Conservation (phyloP, 345 rosid genomes). For the Boechera divaricarpa region DNA sequence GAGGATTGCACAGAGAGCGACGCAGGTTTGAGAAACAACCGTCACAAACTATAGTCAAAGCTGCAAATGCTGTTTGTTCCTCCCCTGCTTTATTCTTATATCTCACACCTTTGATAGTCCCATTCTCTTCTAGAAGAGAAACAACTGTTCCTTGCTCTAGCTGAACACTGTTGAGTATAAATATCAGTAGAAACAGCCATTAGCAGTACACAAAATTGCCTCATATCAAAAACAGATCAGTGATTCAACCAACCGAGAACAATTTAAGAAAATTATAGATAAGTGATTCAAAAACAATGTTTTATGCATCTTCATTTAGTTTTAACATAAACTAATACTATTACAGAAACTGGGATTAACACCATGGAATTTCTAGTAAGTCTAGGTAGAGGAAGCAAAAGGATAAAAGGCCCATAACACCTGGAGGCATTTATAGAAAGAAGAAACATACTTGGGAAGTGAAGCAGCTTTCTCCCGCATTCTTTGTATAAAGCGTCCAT, state of each 20-base stretch:
- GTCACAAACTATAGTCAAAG: conserved; percentile 78
- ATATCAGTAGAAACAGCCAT: conserved; percentile 13
- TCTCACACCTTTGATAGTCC: conserved; percentile 72
- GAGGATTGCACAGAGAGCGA: conserved; percentile 72
- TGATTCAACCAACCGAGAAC: conserved; percentile 4
- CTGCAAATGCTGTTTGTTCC: conserved; percentile 60
- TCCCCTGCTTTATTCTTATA: conserved; percentile 71
- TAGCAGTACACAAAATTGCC: conserved; percentile 4
- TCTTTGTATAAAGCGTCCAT: conserved; percentile 59
- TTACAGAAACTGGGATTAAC: background rate
- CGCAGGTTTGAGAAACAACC: conserved; percentile 88
- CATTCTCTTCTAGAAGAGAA: conserved; percentile 69
- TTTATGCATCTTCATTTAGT: background rate
- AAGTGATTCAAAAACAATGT: background rate
- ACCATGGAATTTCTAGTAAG: background rate
- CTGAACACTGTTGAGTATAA: conserved; percentile 51
- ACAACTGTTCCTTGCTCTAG: conserved; percentile 80
- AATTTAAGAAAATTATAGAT: background rate
- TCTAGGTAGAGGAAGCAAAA: conserved; percentile 6
- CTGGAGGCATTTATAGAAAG: background rate
- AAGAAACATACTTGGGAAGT: conserved; percentile 48
- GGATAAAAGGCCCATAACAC: background rate
- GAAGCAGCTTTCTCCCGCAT: conserved; percentile 57
- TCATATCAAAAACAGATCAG: background rate
- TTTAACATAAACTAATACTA: background rate